These are phyloP conservation scores for Ilex aquifolium DNA, from an alignment of 257 asterid species.

Conservation along the genomic window DNA sequence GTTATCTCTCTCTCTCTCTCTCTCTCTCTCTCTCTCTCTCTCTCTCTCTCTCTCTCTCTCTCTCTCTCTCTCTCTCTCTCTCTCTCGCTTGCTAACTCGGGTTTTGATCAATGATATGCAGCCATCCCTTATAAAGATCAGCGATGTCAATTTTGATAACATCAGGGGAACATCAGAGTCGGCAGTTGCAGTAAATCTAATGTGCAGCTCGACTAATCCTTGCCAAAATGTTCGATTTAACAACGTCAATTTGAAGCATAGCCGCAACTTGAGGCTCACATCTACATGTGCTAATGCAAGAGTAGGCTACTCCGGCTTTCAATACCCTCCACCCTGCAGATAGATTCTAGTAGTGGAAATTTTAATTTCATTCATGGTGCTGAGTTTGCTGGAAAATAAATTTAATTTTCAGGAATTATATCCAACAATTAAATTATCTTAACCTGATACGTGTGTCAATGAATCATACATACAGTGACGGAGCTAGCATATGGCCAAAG, in stretches of 20 bases:
- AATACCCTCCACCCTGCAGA: conserved; percentile 42
- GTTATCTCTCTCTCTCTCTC: no score
- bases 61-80: no score
- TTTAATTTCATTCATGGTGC: no score
- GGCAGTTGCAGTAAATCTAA: conserved; percentile 27
- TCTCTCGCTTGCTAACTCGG: no score
- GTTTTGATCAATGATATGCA: conserved; percentile 11
- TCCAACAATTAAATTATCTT: no score
- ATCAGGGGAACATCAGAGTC: conserved; percentile 48
- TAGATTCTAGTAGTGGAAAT: not conserved
- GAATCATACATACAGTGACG: no score
- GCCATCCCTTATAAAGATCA: conserved; percentile 57
- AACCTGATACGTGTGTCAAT: no score
- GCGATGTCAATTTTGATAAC: conserved; percentile 43
- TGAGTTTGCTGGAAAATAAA: no score
- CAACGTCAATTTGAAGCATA: conserved; percentile 34
- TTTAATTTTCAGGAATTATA: no score
- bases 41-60: no score
- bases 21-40: no score
- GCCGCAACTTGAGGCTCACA: conserved; percentile 7
- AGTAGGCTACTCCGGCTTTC: conserved; percentile 35
- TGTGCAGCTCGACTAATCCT: conserved; percentile 45
- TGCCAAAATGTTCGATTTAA: conserved; percentile 39
- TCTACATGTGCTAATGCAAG: conserved; percentile 40
- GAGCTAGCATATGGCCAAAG: no score